Base-by-base conservation (phyloP, 2,329 filamentous ascomycete species). In the Didymella pomorum region DNA sequence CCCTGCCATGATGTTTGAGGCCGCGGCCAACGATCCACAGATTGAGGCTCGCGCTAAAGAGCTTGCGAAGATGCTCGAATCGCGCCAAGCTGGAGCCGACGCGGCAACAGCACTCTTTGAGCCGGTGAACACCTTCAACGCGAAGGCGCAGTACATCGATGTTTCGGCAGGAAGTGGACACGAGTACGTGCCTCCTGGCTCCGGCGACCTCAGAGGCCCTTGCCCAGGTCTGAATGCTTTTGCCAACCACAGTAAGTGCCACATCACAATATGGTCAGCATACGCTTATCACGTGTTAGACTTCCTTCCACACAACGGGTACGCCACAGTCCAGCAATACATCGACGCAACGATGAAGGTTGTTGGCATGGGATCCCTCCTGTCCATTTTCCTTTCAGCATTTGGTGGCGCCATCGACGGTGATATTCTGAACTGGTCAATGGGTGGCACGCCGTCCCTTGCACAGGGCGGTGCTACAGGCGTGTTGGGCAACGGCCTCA, bases 171-270 rank as follows among this genome's bases (percentile, higher is more conserved):
- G 67, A 16, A 66, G 62, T 18, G 67, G 67, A 2, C 66, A 70
- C 42, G 65, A 70, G 35, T 70, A 68, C 23, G 62, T 65, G n/a
- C 52, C 67, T n/a, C 67, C 67, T n/a, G 63, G 64, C 4, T 58
- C 64, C 11, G 59, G 59, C 16, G 67, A 70, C 33, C 62, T 70
- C n/a, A 58, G 67, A 49, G 67, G 67, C 4, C 67, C 67, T 21
- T 70, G 67, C 39, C 67, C 67, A 2, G 67, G 67, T n/a, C 52
- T 70, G 3, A 70, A 70, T 18, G 67, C 67, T 2, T 63, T 70
- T 52, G 67, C 67, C 16, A 70, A 70, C 42, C 67, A 70, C 28
- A 60, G 64, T 68, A 50, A 43, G 64, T 57, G 14, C 14, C 2
- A 18, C 14, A 4, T 14, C 9, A 28, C 8, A 11, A 28, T n/a